Evolutionary conservation across 108 stramenopile species (phyloP), one percentile per base, ranked within the genome.

Genomic region (Skeletonema costatum): DNA sequence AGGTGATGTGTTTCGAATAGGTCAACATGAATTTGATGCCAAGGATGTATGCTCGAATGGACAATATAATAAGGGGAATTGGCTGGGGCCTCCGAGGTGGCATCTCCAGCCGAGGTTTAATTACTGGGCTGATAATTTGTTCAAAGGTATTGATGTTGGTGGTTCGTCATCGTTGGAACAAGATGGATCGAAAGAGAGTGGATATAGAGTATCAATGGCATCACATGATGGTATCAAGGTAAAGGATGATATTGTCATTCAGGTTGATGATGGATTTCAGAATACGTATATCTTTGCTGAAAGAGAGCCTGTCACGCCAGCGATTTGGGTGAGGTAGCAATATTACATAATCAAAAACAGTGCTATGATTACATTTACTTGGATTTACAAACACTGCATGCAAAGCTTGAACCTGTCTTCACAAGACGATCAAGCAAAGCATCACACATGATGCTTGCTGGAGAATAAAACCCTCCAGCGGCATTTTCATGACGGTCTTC

Each of bases 381-480:
- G 10, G 46, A 48, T 48, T 14, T 48, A n/a, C 16, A 14, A 13
- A 72, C 78, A 70, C 66, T 74, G 32, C 68, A 76, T 32, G 73
- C 74, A 69, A 87, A 91, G 31, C 75, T 60, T 2, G 84, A 86
- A 41, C 90, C 93, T 21, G 87, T 85, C 31, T 85, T 59, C 13
- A 75, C 36, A 13, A 97, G 70, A 2, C 96, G 87, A 12, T 91
- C 64, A 58, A 92, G 63, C 50, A 94, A 81, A n/a, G 73, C 84
- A 36, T 92, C 61, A 38, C 93, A 89, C 73, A 92, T 75, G 35
- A 81, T 81, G 35, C 81, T 71, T 30, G 90, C 81, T 14, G 96
- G 94, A 32, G 93, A 76, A 36, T 71, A 93, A 58, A 95, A 92
- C 0, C 96, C 96, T 32, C 93, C 96, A 16, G 46, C 64, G 30